phyloP scores from a whole-genome alignment of 352 stramenopile species.

The Pythium sp. region DNA sequence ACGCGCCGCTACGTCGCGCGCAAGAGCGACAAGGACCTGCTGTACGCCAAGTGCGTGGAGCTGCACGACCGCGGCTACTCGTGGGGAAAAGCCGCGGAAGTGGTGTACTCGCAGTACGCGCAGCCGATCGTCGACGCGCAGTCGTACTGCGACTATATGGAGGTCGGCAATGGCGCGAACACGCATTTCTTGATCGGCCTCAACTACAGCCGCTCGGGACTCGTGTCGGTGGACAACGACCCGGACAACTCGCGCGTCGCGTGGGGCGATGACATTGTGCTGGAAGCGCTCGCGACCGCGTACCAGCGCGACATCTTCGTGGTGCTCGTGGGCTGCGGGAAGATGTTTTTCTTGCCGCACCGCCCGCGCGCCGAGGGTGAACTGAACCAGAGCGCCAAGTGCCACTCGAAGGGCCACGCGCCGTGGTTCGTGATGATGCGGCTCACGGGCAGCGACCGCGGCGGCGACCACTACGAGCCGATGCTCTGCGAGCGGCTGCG shows the following conservation, averaged over 20 bases:
- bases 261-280: slow-evolving; percentile 84
- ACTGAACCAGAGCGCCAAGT: slow-evolving; percentile 40
- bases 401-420: slow-evolving; percentile 71
- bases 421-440: slow-evolving; percentile 89
- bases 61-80: slow-evolving; percentile 80
- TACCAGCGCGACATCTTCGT: slow-evolving; percentile 89
- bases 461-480: slow-evolving; percentile 86
- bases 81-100: slow-evolving; percentile 70
- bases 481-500: slow-evolving; percentile 84
- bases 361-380: slow-evolving; percentile 46
- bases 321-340: slow-evolving; percentile 80
- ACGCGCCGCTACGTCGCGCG: slow-evolving; percentile 75
- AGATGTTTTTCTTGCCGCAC: slow-evolving; percentile 89
- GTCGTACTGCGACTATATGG: slow-evolving; percentile 87
- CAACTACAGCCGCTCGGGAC: slow-evolving; percentile 72
- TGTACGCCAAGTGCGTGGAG: slow-evolving; percentile 75
- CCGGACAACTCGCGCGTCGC: slow-evolving; percentile 75
- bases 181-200: slow-evolving; percentile 76
- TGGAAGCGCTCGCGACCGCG: slow-evolving; percentile 80
- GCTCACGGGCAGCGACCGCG: slow-evolving; percentile 78
- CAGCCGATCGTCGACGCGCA: slow-evolving; percentile 67
- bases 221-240: slow-evolving; percentile 83
- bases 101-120: slow-evolving; percentile 74
- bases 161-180: slow-evolving; percentile 69
- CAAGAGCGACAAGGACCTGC: slow-evolving; percentile 63